Conservation (phyloP, 495 filamentous ascomycete genomes). For the Achaetomiella virescens region DNA sequence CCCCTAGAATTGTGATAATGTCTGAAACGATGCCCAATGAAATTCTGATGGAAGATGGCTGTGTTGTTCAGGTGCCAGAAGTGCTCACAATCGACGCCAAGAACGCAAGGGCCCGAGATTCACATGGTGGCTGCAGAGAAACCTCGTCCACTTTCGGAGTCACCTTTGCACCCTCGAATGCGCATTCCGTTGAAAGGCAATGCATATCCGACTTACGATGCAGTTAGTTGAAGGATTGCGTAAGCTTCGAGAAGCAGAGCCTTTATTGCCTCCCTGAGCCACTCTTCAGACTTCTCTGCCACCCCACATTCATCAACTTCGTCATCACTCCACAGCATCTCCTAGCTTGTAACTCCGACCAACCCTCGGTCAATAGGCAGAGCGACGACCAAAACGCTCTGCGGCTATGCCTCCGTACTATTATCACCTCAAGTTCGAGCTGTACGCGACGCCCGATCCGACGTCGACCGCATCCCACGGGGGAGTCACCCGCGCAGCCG, state of each 20-base stretch:
- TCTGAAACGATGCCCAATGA: neutral
- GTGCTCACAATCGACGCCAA: too few species aligned
- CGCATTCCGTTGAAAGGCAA: neutral
- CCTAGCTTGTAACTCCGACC: neutral
- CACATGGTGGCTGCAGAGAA: neutral
- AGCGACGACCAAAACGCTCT: neutral
- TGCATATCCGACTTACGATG: neutral
- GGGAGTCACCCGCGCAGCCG: neutral
- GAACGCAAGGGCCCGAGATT: too few species aligned
- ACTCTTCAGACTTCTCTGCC: neutral
- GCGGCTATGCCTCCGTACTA: conserved; percentile 69
- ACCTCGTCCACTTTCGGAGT: neutral
- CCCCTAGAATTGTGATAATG: neutral
- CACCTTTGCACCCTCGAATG: neutral
- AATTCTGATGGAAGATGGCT: too few species aligned
- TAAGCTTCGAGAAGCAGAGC: conserved; percentile 10
- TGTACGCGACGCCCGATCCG: conserved; percentile 53
- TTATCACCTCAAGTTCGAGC: conserved; percentile 85
- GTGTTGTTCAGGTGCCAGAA: too few species aligned
- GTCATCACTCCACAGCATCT: neutral
- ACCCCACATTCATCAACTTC: neutral
- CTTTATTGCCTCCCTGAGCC: conserved; percentile 14
- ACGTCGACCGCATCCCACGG: conserved; percentile 4
- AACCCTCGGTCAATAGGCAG: neutral
- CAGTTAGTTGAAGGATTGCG: neutral